Conservation (phyloP, 1,139 yeast species). For the Yamadazyma songkhlaensis region DNA sequence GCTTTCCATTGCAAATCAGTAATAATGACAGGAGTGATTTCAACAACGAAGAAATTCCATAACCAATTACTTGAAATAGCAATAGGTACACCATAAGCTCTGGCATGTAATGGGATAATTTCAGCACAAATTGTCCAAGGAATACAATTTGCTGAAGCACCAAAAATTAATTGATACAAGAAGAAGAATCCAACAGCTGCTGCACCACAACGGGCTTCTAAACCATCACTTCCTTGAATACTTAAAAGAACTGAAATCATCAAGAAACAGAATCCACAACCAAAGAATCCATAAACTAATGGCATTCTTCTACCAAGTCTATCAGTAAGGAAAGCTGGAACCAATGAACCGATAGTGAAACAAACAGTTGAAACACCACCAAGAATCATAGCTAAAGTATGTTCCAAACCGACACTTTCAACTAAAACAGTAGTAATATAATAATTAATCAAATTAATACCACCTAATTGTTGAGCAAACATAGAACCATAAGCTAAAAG, state of each 20-base stretch:
- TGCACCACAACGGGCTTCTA: constrained; percentile 6
- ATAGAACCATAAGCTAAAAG: constrained; percentile 53
- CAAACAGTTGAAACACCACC: constrained; percentile 57
- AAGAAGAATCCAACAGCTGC: constrained; percentile 17
- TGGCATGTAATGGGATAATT: constrained; percentile 22
- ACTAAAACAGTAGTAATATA: constrained; percentile 74
- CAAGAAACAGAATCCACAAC: constrained; percentile 22
- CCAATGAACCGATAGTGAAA: constrained; percentile 57
- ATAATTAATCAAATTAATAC: constrained; percentile 80
- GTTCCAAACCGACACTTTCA: constrained; percentile 58
- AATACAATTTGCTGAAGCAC: constrained; percentile 27
- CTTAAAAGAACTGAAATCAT: constrained; percentile 12
- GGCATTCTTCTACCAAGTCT: constrained; percentile 69
- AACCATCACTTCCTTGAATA: constrained; percentile 4
- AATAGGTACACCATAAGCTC: constrained; percentile 31
- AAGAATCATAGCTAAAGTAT: constrained; percentile 54
- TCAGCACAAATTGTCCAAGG: constrained; percentile 24
- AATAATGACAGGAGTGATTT: constrained; percentile 28
- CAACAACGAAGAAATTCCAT: constrained; percentile 37
- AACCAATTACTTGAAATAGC: constrained; percentile 41
- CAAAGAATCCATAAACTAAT: constrained; percentile 46
- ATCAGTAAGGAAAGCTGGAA: constrained; percentile 63
- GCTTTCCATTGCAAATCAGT: constrained; percentile 13
- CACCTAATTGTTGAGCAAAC: constrained; percentile 61
- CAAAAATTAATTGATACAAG: constrained; percentile 14